Percentiles rank a stretch among this genome's conserved stretches.
phyloP scores from a whole-genome alignment of 805 yeast species.

The Pichia kluyveri region DNA sequence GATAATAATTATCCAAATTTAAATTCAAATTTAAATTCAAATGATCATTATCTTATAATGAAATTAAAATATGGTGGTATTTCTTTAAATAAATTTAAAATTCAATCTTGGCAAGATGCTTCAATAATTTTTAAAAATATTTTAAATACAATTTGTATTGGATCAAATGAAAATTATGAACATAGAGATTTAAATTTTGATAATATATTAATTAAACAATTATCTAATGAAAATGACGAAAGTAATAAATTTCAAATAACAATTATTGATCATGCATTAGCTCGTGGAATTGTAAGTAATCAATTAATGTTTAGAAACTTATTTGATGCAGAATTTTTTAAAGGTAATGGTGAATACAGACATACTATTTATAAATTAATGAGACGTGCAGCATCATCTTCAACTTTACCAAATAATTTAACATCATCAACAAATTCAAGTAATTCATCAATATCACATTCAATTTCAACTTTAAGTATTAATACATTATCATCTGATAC shows the following conservation, averaged over 20 bases:
- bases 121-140: slow-evolving; percentile 44
- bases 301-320: slow-evolving; percentile 41
- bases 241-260: slow-evolving; percentile 26
- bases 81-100: slow-evolving; percentile 34
- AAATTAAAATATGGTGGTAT: slow-evolving; percentile 33
- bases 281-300: slow-evolving; percentile 33
- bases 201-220: slow-evolving; percentile 40
- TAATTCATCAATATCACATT: not conserved
- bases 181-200: slow-evolving; percentile 67
- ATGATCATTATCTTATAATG: slow-evolving; percentile 29
- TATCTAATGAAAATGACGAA: not conserved
- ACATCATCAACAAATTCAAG: too few species aligned
- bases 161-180: slow-evolving; percentile 51
- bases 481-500: not conserved
- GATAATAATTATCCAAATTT: not conserved
- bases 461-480: slow-evolving; percentile 2
- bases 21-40: not conserved
- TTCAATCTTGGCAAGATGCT: slow-evolving; percentile 32
- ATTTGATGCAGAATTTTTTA: slow-evolving; percentile 55
- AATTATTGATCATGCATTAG: slow-evolving; percentile 49
- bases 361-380: slow-evolving; percentile 52
- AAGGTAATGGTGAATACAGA: slow-evolving; percentile 51
- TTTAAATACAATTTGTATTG: slow-evolving; percentile 37
- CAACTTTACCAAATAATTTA: slow-evolving; percentile 5
- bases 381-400: slow-evolving; percentile 16